These are phyloP conservation scores for Lipomyces mesembrius DNA, from an alignment of 805 yeast genomes.

Conservation along the genomic window DNA sequence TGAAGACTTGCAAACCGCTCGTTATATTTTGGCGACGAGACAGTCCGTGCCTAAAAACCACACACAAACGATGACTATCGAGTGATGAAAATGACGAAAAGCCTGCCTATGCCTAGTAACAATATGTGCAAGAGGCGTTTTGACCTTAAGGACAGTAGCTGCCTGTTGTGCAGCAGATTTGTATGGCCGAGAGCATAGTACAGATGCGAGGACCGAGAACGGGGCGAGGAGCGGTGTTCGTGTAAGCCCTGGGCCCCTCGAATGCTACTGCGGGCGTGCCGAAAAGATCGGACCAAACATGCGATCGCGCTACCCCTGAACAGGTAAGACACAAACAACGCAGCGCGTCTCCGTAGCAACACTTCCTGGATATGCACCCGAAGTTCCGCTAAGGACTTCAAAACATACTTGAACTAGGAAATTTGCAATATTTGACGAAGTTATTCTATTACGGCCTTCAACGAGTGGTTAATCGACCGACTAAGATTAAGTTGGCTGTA, in stretches of 20 bases:
- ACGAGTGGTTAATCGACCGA: neutral
- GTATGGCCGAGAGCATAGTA: neutral
- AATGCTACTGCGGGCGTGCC: neutral
- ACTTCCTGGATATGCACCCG: neutral
- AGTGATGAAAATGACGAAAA: too few relatives aligned
- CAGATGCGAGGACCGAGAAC: neutral
- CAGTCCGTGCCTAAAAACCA: neutral
- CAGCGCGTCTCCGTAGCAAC: neutral
- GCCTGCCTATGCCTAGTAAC: neutral
- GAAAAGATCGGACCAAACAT: neutral
- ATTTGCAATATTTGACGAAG: neutral
- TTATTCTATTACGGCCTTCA: neutral
- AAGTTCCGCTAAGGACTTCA: neutral
- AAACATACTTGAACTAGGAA: neutral
- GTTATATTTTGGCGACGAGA: neutral
- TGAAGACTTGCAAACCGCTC: neutral
- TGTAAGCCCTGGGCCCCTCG: too few relatives aligned
- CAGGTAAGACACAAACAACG: slow-evolving; percentile 1
- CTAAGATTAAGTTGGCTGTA: neutral
- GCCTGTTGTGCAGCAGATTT: neutral
- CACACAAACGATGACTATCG: too few relatives aligned
- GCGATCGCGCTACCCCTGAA: slow-evolving; percentile 1
- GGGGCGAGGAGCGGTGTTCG: neutral
- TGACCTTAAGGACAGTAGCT: neutral
- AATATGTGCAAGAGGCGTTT: neutral